A percentile compares a stretch with the other conserved stretches of the same genome.
phyloP scores from a whole-genome alignment of 1,284 basidiomycete genomes.

The Ganoderma lingzhi region DNA sequence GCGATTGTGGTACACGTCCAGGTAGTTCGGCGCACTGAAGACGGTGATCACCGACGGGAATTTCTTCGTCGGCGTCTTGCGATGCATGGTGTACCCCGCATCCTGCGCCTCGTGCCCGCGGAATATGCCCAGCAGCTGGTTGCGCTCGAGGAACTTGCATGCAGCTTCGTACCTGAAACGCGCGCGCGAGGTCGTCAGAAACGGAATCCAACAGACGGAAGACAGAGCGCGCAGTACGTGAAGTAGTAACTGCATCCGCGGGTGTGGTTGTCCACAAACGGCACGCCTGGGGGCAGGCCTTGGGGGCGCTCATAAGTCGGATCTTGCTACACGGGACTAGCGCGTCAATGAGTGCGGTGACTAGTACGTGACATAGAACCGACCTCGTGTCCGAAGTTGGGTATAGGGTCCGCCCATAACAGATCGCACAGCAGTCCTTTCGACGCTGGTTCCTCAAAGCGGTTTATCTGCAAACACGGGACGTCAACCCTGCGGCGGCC shows the following conservation, averaged over 20 bases:
- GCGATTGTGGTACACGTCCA: conserved; percentile 96
- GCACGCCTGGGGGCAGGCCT: conserved; percentile 51
- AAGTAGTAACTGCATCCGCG: conserved; percentile 96
- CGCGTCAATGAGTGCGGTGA: background rate
- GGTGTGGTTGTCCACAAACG: conserved; percentile 89
- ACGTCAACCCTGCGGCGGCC: background rate
- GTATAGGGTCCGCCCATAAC: conserved; percentile 89
- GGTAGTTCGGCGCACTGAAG: conserved; percentile 96
- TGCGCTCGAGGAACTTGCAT: conserved; percentile 94
- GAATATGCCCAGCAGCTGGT: conserved; percentile 92
- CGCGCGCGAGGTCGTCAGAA: conserved; percentile 9
- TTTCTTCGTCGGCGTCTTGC: conserved; percentile 91
- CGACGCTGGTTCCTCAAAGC: conserved; percentile 95
- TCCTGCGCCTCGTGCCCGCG: conserved; percentile 99
- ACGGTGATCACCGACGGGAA: conserved; percentile 96
- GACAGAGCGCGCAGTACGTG: conserved; percentile 69
- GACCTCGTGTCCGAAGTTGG: conserved; percentile 59
- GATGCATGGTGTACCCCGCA: conserved; percentile 96
- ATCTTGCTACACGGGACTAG: conserved; percentile 43
- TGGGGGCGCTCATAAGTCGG: conserved; percentile 45
- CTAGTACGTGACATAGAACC: background rate
- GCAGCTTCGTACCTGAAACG: conserved; percentile 85
- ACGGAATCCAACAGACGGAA: background rate
- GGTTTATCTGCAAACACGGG: conserved; percentile 68
- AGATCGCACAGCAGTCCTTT: conserved; percentile 95